phyloP scores from a whole-genome alignment of 164 flowering plant genomes.

The Taxillus chinensis region DNA sequence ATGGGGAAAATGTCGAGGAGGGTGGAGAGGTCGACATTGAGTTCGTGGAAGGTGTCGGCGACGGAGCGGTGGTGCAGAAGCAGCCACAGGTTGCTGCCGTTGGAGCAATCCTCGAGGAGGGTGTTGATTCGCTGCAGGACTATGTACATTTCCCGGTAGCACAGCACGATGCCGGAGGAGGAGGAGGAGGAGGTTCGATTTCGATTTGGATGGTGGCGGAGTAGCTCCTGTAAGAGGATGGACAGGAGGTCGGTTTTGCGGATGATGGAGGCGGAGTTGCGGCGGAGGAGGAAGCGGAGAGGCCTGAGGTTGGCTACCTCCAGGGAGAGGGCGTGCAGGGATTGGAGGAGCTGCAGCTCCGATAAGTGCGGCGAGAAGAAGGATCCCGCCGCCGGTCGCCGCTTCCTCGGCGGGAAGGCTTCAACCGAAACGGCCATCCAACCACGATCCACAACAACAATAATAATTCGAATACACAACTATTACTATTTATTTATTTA shows the following conservation, averaged over 20 bases:
- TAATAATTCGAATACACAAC: too few relatives aligned
- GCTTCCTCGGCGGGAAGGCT: slow-evolving; percentile 44
- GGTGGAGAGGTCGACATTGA: slow-evolving; percentile 52
- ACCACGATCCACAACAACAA: not conserved
- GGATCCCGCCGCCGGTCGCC: slow-evolving; percentile 46
- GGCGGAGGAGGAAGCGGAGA: slow-evolving; percentile 23
- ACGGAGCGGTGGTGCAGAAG: slow-evolving; percentile 33
- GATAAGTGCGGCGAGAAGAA: slow-evolving; percentile 40
- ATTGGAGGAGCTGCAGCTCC: slow-evolving; percentile 32
- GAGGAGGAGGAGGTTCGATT: slow-evolving; percentile 5
- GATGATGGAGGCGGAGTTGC: slow-evolving; percentile 32
- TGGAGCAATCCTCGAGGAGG: slow-evolving; percentile 41
- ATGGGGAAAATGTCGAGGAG: slow-evolving; percentile 62
- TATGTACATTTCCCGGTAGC: slow-evolving; percentile 67
- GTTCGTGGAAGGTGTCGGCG: slow-evolving; percentile 42
- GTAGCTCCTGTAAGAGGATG: slow-evolving; percentile 47
- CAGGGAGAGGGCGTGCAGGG: slow-evolving; percentile 34
- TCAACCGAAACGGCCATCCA: slow-evolving; percentile 47
- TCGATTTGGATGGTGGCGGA: slow-evolving; percentile 12
- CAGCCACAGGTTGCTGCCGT: slow-evolving; percentile 49
- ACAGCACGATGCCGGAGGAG: slow-evolving; percentile 40
- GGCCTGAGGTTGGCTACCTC: slow-evolving; percentile 42
- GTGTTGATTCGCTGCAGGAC: slow-evolving; percentile 49
- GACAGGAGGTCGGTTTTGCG: slow-evolving; percentile 42
- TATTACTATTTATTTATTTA: too few relatives aligned